Base-by-base conservation (phyloP, 345 rosid species). In the Gossypium arboreum region DNA sequence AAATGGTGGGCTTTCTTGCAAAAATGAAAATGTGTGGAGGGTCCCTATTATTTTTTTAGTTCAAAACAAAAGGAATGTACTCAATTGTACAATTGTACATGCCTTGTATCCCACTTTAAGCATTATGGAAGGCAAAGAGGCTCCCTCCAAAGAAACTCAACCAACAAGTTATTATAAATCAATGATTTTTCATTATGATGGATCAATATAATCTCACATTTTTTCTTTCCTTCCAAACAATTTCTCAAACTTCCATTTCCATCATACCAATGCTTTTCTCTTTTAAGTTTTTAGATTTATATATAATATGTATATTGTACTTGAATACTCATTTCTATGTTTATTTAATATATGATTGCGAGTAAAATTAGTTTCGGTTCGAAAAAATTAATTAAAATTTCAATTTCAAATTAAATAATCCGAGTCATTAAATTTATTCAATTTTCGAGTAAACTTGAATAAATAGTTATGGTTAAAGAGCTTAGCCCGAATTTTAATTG, bases 81-180 rank as follows among this genome's bases (percentile, higher is more conserved):
- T 20, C 25, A 20, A 20, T 56, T 6, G 61, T 58, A 22, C 12
- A 20, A 9, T 56, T 6, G 61, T 58, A 58, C 63, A 59, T 59
- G 17, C 61, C 63, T 57, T 80, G 72, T 15, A 58, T 34, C 77
- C 82, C 77, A 80, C 82, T 80, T 80, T 74, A 76, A 76, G 71
- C 73, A 83, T 75, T 73, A 78, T 80, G 51, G 60, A 67, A 78
- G 80, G 60, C 59, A 75, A 54, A 15, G 15, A 54, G 27, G 54
- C 61, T 75, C 70, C 71, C 81, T 64, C 57, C 45, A 69, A 70
- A 70, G 60, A 9, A 70, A 52, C 56, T 25, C 47, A 83, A 76
- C 62, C 50, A 66, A 79, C 12, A 59, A 4, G 45, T 71, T 78
- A 83, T 70, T 69, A 60, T 76, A 83, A 74, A 74, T 71, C 72